Evolutionary conservation across 495 filamentous ascomycete species (phyloP).

Genomic region (Copromyces sp.): DNA sequence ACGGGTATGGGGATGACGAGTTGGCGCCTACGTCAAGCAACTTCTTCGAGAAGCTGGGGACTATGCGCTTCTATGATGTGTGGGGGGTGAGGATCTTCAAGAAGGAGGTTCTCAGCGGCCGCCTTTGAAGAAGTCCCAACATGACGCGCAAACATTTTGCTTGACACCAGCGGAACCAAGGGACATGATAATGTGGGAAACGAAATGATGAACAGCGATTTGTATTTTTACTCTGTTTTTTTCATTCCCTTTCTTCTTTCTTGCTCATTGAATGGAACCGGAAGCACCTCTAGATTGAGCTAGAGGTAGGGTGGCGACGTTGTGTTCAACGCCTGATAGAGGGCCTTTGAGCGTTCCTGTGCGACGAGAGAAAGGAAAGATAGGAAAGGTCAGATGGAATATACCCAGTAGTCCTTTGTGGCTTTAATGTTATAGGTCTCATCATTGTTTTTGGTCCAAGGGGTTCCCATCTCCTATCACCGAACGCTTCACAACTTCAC

Average conservation of each 20-base stretch:
- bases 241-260: background rate
- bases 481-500: no score
- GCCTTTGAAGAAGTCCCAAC: slow-evolving; percentile 16
- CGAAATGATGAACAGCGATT: background rate
- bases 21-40: slow-evolving; percentile 8
- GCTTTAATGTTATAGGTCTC: background rate
- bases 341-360: background rate
- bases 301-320: background rate
- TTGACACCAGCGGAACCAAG: background rate
- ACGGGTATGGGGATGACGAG: slow-evolving; percentile 15
- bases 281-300: background rate
- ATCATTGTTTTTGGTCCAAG: no score
- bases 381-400: background rate
- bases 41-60: slow-evolving; percentile 25
- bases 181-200: background rate
- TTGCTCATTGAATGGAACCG: background rate
- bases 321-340: background rate
- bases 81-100: slow-evolving; percentile 38
- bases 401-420: background rate
- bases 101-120: slow-evolving; percentile 36
- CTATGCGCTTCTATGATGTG: slow-evolving; percentile 37
- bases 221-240: background rate
- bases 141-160: background rate
- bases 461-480: no score
- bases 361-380: background rate